These are phyloP conservation scores for Elongisporangium anandrum DNA, from an alignment of 352 stramenopile species.

Conservation along the genomic window DNA sequence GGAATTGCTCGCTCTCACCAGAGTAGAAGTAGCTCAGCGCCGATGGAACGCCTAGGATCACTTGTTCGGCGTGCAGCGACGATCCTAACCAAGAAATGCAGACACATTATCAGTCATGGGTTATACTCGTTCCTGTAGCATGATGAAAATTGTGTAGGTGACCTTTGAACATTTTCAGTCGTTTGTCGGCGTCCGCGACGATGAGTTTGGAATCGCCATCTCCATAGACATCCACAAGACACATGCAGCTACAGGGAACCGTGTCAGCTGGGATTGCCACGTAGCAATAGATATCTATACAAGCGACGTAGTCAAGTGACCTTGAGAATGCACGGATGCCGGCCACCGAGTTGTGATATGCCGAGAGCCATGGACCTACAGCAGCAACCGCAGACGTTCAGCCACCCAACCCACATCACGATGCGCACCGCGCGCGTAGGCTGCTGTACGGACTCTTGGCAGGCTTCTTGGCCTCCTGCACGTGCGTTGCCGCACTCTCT, in stretches of 20 bases:
- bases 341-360: slow-evolving; percentile 89
- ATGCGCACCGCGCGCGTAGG: background rate
- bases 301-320: slow-evolving; percentile 8
- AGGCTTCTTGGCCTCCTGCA: slow-evolving; percentile 6
- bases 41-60: slow-evolving; percentile 71
- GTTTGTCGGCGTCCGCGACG: slow-evolving; percentile 71
- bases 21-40: slow-evolving; percentile 79
- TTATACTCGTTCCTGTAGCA: background rate
- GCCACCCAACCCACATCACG: background rate
- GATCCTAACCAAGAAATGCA: slow-evolving; percentile 26
- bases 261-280: slow-evolving; percentile 8
- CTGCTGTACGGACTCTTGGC: slow-evolving; percentile 9
- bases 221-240: slow-evolving; percentile 78
- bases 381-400: background rate
- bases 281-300: background rate
- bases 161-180: slow-evolving; percentile 89
- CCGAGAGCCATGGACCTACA: slow-evolving; percentile 76
- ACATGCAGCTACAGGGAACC: slow-evolving; percentile 41
- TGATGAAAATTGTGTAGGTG: background rate
- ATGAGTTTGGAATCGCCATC: slow-evolving; percentile 82
- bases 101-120: background rate
- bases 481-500: slow-evolving; percentile 1
- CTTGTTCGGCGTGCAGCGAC: slow-evolving; percentile 72
- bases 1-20: slow-evolving; percentile 13
- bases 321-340: slow-evolving; percentile 76